Base-by-base conservation (phyloP, 805 yeast genomes). In the Phaffomyces thermotolerans region DNA sequence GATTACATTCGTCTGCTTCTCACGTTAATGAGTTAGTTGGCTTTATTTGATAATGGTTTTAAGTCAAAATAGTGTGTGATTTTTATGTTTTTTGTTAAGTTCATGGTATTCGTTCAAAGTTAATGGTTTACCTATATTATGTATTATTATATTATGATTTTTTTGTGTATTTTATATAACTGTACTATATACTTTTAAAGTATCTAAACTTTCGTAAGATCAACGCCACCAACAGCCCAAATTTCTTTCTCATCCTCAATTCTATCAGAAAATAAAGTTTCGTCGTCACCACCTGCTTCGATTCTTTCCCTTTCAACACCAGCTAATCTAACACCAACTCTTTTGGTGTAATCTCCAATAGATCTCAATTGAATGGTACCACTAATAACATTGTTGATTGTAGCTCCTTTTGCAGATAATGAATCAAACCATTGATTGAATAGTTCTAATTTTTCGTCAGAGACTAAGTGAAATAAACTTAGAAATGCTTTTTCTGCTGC, bases 401-500 rank as follows among this genome's bases (percentile, higher is more conserved):
- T 56, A 12, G 66, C 59, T 23, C 60, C 60, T 22, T 58, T 64
- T 9, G 54, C 65, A 44, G 69, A 62, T 14, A 68, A 58, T 2
- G 62, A 54, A 2, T 59, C 66, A 44, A 84, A 75, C 96, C 96
- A 91, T 10, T 55, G 54, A 42, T 73, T 74, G 66, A 86, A 88
- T 23, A 64, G 59, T 1, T 49, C 62, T 65, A 74, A 59, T 18
- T 70, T 67, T 9, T 66, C 75, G 49, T 84, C 95, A 24, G 82
- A 86, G 29, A 85, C 81, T 53, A 91, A 67, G 39, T 75, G 70
- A 64, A 89, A 83, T 15, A 88, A 59, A 2, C 86, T 78, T 51
- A 90, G 60, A 61, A 75, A 89, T 1, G 95, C 89, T 67, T 87
- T 87, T 62, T 91, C 99, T 8, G 96, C 96, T 1, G 97, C 96